A percentile compares a stretch with the other conserved stretches of the same genome.
Evolutionary conservation across 139 green algal genomes (phyloP).

Genomic region (Chlorella ohadii): DNA sequence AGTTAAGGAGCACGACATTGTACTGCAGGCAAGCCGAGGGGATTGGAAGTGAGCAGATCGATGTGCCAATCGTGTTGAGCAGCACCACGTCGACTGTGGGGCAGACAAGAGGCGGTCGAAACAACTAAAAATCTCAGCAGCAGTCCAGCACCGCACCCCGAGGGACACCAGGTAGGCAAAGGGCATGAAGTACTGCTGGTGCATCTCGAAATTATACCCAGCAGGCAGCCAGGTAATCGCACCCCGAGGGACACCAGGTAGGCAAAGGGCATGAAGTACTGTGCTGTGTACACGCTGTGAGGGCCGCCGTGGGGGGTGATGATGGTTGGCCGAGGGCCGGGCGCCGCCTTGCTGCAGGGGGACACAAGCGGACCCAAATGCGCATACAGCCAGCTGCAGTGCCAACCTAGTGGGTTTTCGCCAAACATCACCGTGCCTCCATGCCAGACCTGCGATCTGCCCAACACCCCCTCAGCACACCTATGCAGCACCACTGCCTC

Average conservation of each 20-base stretch:
- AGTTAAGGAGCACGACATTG: constrained; percentile 76
- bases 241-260: constrained; percentile 69
- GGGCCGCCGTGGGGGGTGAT: constrained; percentile 89
- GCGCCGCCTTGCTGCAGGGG: background rate
- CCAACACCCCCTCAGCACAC: too few species aligned
- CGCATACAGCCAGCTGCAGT: too few species aligned
- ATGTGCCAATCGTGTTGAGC: background rate
- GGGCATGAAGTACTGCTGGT: constrained; percentile 73
- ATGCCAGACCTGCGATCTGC: too few species aligned
- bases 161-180: constrained; percentile 73
- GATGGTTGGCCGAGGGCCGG: constrained; percentile 65
- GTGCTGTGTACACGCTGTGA: constrained; percentile 74
- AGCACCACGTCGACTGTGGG: background rate
- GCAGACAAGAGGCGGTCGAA: too few species aligned
- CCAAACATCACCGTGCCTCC: too few species aligned
- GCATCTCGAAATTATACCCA: too few species aligned
- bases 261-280: constrained; percentile 73
- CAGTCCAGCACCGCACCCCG: constrained; percentile 41
- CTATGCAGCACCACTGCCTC: constrained; percentile 55
- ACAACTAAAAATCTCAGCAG: too few species aligned
- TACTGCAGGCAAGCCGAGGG: constrained; percentile 45
- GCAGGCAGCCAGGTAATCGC: background rate
- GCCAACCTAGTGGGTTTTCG: too few species aligned
- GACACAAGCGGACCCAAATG: too few species aligned
- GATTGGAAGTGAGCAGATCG: background rate